phyloP scores from a whole-genome alignment of 306 rosid genomes.

The Citrullus mucosospermus region DNA sequence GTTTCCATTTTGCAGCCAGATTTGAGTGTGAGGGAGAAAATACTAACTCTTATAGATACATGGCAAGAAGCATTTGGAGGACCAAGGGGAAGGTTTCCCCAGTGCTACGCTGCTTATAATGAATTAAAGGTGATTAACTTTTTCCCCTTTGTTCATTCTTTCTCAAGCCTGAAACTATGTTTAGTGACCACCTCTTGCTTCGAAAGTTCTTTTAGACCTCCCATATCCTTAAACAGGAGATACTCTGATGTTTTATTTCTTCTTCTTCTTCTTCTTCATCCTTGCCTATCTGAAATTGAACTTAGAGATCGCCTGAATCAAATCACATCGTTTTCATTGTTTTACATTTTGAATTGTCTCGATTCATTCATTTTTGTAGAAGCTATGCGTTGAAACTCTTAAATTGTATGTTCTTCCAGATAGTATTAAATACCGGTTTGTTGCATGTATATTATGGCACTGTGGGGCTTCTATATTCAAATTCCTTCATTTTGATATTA shows the following conservation, averaged over 20 bases:
- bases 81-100: slow-evolving; percentile 66
- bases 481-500: neutral
- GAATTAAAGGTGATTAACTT: slow-evolving; percentile 54
- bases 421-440: neutral
- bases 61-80: slow-evolving; percentile 99
- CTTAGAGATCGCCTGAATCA: neutral
- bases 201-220: neutral
- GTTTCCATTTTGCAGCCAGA: slow-evolving; percentile 64
- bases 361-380: neutral
- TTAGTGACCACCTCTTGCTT: neutral
- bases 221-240: neutral
- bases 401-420: neutral
- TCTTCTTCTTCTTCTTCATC: neutral
- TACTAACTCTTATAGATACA: slow-evolving; percentile 62
- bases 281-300: neutral
- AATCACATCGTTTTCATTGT: neutral
- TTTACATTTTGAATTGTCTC: neutral
- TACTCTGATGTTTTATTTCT: neutral
- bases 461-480: neutral
- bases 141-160: neutral
- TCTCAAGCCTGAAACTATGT: neutral
- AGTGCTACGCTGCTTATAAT: slow-evolving; percentile 73
- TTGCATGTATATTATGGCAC: neutral
- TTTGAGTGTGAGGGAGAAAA: slow-evolving; percentile 85
- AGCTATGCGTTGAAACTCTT: neutral